Evolutionary conservation across 352 stramenopile species (phyloP), one percentile per base, ranked within the genome.

Genomic region (Phytophthora kernoviae): DNA sequence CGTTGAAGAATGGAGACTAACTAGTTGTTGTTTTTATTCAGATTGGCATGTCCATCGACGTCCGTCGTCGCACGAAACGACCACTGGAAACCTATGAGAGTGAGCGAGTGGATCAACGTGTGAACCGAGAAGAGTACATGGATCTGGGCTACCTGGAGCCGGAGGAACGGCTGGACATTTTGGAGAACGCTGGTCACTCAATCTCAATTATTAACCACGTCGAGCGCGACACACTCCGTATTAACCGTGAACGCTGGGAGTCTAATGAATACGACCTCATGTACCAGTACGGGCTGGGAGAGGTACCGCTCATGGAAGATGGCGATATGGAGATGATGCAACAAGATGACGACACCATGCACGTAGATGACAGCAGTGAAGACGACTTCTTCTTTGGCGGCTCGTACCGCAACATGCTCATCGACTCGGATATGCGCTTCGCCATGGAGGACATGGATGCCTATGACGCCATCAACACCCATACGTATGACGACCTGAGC

Each of bases 211-310:
- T 93, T 54, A 87, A 64, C 34, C 71, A 80, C 58, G 77, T 88
- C 22, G 82, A 91, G 58, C 78, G 79, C 27, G 81, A 91, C 36
- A 79, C 71, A 32, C 65, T 90, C 39, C 84, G 81, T 42, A 82
- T 91, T 45, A 93, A 93, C 58, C 81, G 81, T 40, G 81, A 91
- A 69, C 84, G 84, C 18, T 93, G 79, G 81, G 84, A 93, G 54
- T 91, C 84, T 21, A 93, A 93, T 62, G 84, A 93, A 63, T 93
- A 90, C 64, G 84, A 93, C 54, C 68, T 93, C 57, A 75, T 89
- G 67, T 88, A 91, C 65, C 84, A 93, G 66, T 92, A 81, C 51
- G 81, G 80, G 27, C 70, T 92, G 45, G 83, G 83, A 4, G 80
- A 92, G 40, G 73, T 81, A 22, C 73, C 77, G 0, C 56, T 87